Conservation (phyloP, 306 rosid species). For the Hippophae rhamnoides region DNA sequence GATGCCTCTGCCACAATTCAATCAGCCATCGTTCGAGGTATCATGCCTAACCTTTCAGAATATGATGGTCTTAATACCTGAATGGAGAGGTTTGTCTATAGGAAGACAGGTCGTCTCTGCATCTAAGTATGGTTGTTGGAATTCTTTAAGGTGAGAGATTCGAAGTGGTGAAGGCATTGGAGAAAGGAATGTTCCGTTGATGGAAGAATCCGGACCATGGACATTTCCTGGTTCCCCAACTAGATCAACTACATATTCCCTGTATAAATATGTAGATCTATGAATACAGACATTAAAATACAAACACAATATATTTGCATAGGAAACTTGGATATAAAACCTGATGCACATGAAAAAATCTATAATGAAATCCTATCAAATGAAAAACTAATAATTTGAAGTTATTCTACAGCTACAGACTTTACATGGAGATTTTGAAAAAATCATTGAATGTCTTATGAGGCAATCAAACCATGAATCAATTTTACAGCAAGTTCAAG, state of each 20-base stretch:
- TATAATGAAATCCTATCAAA: no score
- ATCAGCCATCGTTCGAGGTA: slow-evolving; percentile 3
- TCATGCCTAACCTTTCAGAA: slow-evolving; percentile 7
- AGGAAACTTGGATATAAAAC: not conserved
- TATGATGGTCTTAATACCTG: slow-evolving; percentile 20
- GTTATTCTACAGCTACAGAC: no score
- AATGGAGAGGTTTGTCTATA: not conserved
- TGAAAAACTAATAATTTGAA: no score
- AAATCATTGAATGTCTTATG: no score
- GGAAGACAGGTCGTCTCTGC: slow-evolving; percentile 25
- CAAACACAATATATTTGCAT: no score
- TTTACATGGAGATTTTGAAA: no score
- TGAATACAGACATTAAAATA: not conserved
- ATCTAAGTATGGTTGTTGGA: slow-evolving; percentile 45
- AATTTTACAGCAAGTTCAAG: no score
- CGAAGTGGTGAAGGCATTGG: slow-evolving; percentile 75
- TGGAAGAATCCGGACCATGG: slow-evolving; percentile 82
- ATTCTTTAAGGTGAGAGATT: slow-evolving; percentile 71
- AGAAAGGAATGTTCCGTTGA: slow-evolving; percentile 77
- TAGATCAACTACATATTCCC: slow-evolving; percentile 96
- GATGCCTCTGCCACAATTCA: slow-evolving; percentile 9
- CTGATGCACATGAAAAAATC: no score
- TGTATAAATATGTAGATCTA: slow-evolving; percentile 20
- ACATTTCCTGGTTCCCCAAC: slow-evolving; percentile 96
- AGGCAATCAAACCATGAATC: not conserved